Evolutionary conservation across 1,139 yeast species (phyloP), one percentile per base, ranked within the genome.

Genomic region (Magnusiomyces sp.): DNA sequence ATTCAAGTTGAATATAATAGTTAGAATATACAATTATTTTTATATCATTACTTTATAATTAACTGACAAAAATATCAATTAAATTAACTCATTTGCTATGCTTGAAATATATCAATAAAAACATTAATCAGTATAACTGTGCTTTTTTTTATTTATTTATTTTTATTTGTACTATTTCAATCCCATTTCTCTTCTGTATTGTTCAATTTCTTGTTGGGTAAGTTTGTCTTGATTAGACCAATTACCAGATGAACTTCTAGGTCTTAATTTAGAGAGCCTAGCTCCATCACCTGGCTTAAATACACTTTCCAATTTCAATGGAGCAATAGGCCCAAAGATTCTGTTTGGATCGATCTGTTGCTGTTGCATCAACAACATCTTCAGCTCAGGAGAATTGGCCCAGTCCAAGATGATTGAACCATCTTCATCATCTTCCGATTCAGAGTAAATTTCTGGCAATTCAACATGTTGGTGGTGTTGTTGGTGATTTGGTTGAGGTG

Each of bases 261-360:
- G 76, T 54, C 84, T 71, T 49, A 78, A 68, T 33, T 39, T 45
- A 17, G 38, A 10, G 3, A 37, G 40, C 51, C 73, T 69, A 10
- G 77, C 76, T 6, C 66, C 55, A 43, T 71, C 59, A 13, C 72
- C 64, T 41, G 68, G 71, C 47, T 77, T 76, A 62, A 87, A 85
- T 17, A 87, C 79, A 55, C 81, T 87, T 45, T 78, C 83, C 63
- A 86, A 76, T 45, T 80, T 77, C 51, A 86, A 67, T 2, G 80
- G 79, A 0, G 86, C 83, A 27, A 84, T 76, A 13, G 86, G 84
- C 0, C 96, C 96, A 71, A 90, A 89, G 1, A 89, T 77, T 2
- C 74, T 63, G 50, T 75, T 79, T 0, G 96, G 95, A 62, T 89
- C 83, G 52, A 83, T 69, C 17, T 68, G 65, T 54, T 76, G 79